Base-by-base conservation (phyloP, 2,329 filamentous ascomycete species). In the Trichocomaceae sp. region DNA sequence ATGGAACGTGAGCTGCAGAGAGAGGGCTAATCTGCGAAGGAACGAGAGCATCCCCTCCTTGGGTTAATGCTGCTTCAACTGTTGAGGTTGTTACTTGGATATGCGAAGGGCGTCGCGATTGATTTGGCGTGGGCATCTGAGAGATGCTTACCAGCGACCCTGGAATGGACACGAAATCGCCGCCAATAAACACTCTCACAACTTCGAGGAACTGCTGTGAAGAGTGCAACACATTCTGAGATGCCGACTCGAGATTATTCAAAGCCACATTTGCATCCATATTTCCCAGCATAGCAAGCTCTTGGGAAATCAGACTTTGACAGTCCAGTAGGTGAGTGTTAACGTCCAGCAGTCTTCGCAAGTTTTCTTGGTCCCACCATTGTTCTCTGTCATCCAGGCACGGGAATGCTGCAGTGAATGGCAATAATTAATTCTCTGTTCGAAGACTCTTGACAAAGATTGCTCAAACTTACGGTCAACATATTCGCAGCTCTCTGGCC, bases 331-430 rank as follows among this genome's bases (percentile, higher is more conserved):
- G 29, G 19, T 52, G 48, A 15, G 51, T 44, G 33, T 57, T 57
- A 41, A 55, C 35, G 41, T 57, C 52, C 6, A 57, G 41, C 20
- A 57, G 20, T 22, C 48, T 48, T 39, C 56, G 37, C 8, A 56
- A 37, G 35, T 56, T 56, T 33, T 56, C 54, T 22, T 52, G 54
- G 17, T 56, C 50, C 54, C 54, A 56, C 22, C 46, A 52, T 17
- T 56, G 54, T 47, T 56, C 50, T 49, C 37, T 48, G 26, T 56
- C 46, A n/a, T 56, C 54, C 4, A 56, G 41, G 15, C 54, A 56
- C 41, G 54, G 54, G n/a, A 56, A 55, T 5, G 42, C 54, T 55
- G 6, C 42, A 46, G 20, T 35, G 29, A 10, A 26, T 23, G 19
- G 12, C 22, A 35, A 22, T 9, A 13, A 3, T 31, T 53, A 31